Evolutionary conservation across 257 asterid species (phyloP).

Genomic region (Lycium barbarum): DNA sequence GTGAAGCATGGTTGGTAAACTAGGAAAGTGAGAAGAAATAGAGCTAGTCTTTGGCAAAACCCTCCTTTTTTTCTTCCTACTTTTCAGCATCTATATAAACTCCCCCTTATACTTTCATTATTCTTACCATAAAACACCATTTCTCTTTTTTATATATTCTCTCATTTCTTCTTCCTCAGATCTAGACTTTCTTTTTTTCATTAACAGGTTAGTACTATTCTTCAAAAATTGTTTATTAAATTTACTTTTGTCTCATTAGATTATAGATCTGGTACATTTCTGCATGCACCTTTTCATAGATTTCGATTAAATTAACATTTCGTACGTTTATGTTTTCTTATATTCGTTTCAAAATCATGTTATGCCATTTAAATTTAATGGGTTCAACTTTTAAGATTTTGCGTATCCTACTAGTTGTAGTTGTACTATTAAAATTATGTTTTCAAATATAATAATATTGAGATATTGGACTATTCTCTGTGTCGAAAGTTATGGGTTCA

Average conservation of each 20-base stretch:
- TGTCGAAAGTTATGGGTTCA: too few species aligned
- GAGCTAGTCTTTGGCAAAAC: neutral
- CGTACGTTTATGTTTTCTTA: neutral
- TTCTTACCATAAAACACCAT: neutral
- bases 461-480: too few species aligned
- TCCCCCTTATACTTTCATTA: neutral
- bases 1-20: neutral
- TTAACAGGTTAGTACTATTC: neutral
- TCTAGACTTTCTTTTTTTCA: neutral
- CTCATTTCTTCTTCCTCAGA: neutral
- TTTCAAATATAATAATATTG: too few species aligned
- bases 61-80: neutral
- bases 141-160: neutral
- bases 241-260: neutral
- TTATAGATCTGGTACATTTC: neutral
- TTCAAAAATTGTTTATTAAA: neutral
- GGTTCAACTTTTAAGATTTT: too few species aligned
- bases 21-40: neutral
- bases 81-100: constrained; percentile 20
- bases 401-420: too few species aligned
- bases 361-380: too few species aligned
- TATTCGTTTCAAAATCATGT: neutral
- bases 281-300: neutral
- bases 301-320: neutral
- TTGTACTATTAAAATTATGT: too few species aligned